Conservation (phyloP, 2,329 filamentous ascomycete genomes). For the Gnomoniopsis sp. region DNA sequence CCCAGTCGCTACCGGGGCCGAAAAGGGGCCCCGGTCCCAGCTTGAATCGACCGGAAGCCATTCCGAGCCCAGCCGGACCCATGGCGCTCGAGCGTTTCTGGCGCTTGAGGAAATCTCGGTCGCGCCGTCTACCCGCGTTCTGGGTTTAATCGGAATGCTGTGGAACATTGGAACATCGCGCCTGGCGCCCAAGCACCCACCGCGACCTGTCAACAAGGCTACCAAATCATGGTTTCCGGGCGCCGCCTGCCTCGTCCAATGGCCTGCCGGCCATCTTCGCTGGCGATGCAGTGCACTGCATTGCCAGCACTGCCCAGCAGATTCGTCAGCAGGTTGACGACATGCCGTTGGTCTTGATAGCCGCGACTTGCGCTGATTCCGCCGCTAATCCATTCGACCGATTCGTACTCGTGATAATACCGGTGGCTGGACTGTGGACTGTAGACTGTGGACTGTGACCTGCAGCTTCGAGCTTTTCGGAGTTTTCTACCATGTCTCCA, state of each 20-base stretch:
- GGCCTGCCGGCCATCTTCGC: constrained; percentile 11
- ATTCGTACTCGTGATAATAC: constrained; percentile 13
- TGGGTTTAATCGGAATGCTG: neutral
- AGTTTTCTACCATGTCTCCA: neutral
- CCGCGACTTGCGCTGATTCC: constrained; percentile 7
- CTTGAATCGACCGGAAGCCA: constrained; percentile 6
- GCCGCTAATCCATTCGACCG: neutral
- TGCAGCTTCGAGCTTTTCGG: neutral
- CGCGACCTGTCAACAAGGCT: constrained; percentile 2
- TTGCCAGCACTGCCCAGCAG: constrained; percentile 1
- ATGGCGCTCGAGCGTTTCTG: constrained; percentile 12
- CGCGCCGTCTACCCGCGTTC: constrained; percentile 10
- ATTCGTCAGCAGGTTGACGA: neutral
- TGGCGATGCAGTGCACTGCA: constrained; percentile 8
- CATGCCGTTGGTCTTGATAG: neutral
- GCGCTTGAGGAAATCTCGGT: constrained; percentile 16
- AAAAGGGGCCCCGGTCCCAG: constrained; percentile 6
- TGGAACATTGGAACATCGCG: neutral
- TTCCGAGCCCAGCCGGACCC: constrained; percentile 11
- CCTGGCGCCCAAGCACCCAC: neutral
- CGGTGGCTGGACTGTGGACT: constrained; percentile 14
- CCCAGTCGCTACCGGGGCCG: neutral
- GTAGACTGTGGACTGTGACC: no score
- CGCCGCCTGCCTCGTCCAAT: constrained; percentile 13
- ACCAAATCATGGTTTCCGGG: constrained; percentile 4